Evolutionary conservation across 2,329 filamentous ascomycete genomes (phyloP), one percentile per base, ranked within the genome.

Genomic region (Epicoccum nigrum): DNA sequence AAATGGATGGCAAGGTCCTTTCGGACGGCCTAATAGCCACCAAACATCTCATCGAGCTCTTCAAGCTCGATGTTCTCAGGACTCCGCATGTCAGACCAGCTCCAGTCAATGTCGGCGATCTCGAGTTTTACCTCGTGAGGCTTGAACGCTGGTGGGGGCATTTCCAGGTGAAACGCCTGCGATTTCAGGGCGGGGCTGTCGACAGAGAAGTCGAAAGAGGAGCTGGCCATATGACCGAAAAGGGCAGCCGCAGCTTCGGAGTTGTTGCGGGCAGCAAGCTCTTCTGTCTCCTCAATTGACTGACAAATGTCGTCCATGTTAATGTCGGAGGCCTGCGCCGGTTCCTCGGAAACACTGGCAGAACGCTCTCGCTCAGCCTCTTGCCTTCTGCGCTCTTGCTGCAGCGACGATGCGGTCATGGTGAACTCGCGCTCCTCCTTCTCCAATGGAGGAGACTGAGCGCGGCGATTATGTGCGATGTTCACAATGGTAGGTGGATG

Each of bases 371-470:
- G 71, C 67, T 66, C 76, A 48, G 61, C 75, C 62, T 64, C 71
- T 58, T 67, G 69, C 54, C 73, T 80, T 69, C 64, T 75, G 56
- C 73, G 78, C 59, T 79, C 81, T 75, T 82, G 79, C 52, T 84
- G 90, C 63, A 97, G 83, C 40, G 88, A 90, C 61, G 91, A 90
- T 13, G 94, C 94, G 1, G 92, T 97, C 75, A 96, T 90, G 6
- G 93, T 97, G 69, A 99, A 99, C 74, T 97, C 94, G 68, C 89
- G 90, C 79, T 97, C 93, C 64, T 97, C 93, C 65, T 89, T 91
- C 76, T 97, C 93, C 30, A 97, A 81, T 13, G 92, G 91, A 43
- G 93, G 92, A 58, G 90, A 94, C 19, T 88, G 86, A n/a, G 87
- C 88, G 53, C 89, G 86, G 54, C 86, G 81, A 55, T 83, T 85